Conservation (phyloP, 768 basidiomycete species). For the Russula sp. region DNA sequence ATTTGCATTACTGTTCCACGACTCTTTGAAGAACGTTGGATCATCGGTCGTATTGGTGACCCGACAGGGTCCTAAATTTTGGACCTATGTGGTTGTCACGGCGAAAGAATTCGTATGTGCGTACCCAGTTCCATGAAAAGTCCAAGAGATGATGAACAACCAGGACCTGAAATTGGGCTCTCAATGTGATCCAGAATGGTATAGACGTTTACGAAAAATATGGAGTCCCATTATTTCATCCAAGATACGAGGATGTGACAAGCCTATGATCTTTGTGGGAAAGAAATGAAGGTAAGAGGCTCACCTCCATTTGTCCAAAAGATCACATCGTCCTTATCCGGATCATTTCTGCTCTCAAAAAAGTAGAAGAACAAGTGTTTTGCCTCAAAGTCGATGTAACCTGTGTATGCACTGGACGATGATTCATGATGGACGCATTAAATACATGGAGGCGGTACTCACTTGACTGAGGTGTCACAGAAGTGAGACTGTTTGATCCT, state of each 20-base stretch:
- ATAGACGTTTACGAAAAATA: not conserved
- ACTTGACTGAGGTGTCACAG: slow-evolving; percentile 37
- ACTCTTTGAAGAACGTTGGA: slow-evolving; percentile 46
- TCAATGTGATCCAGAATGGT: not conserved
- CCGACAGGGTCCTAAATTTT: slow-evolving; percentile 56
- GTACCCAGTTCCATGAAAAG: slow-evolving; percentile 45
- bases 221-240: slow-evolving; percentile 5
- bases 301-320: slow-evolving; percentile 35
- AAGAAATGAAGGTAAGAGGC: slow-evolving; percentile 20
- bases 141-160: slow-evolving; percentile 26
- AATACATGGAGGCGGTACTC: slow-evolving; percentile 1
- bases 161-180: not conserved
- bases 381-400: slow-evolving; percentile 60
- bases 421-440: not conserved
- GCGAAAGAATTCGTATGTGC: slow-evolving; percentile 38
- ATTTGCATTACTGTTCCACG: slow-evolving; percentile 64
- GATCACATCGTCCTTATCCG: slow-evolving; percentile 28
- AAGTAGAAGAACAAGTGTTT: slow-evolving; percentile 65
- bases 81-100: not conserved
- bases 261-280: slow-evolving; percentile 2
- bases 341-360: slow-evolving; percentile 37
- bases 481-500: slow-evolving; percentile 37
- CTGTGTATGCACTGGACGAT: slow-evolving; percentile 46
- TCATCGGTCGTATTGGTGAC: slow-evolving; percentile 42
- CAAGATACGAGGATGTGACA: slow-evolving; percentile 11